Evolutionary conservation across 1,284 basidiomycete genomes (phyloP).

Genomic region (Agaricales sp.): DNA sequence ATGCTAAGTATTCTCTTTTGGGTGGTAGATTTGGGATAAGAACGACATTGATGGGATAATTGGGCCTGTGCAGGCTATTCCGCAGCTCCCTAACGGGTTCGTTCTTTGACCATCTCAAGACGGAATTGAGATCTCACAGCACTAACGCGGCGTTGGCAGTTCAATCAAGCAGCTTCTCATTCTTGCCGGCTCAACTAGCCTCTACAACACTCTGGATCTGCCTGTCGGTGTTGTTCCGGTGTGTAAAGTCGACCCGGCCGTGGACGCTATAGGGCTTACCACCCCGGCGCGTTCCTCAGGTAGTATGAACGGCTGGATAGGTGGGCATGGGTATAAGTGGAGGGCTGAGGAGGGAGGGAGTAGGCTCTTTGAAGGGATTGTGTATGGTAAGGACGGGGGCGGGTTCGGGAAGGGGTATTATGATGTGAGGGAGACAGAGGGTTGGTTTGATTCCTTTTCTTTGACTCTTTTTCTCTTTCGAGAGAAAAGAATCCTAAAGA

Average conservation of each 20-base stretch:
- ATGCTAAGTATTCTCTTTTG: too few relatives aligned
- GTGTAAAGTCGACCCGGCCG: conserved; percentile 58
- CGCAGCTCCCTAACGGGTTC: conserved; percentile 64
- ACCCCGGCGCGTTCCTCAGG: too few relatives aligned
- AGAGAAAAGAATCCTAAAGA: too few relatives aligned
- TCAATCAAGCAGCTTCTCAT: conserved; percentile 41
- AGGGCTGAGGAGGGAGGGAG: conserved; percentile 36
- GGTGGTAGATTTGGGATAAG: conserved; percentile 57
- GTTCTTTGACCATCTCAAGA: too few relatives aligned
- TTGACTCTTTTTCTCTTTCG: neutral
- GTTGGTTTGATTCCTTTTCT: neutral
- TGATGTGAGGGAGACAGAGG: conserved; percentile 55
- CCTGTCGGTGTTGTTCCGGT: conserved; percentile 76
- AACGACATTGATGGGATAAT: conserved; percentile 67
- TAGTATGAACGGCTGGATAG: too few relatives aligned
- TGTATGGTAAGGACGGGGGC: conserved; percentile 44
- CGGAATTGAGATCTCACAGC: too few relatives aligned
- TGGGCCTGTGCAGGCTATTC: conserved; percentile 63
- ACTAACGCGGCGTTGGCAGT: too few relatives aligned
- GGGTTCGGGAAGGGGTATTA: too few relatives aligned
- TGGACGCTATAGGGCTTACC: conserved; percentile 57
- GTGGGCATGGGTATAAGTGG: too few relatives aligned
- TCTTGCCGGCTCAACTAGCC: conserved; percentile 38
- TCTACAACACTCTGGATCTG: conserved; percentile 72
- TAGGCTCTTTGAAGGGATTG: conserved; percentile 39